Conservation (phyloP, 768 basidiomycete genomes). For the Sarcodon aspratus region DNA sequence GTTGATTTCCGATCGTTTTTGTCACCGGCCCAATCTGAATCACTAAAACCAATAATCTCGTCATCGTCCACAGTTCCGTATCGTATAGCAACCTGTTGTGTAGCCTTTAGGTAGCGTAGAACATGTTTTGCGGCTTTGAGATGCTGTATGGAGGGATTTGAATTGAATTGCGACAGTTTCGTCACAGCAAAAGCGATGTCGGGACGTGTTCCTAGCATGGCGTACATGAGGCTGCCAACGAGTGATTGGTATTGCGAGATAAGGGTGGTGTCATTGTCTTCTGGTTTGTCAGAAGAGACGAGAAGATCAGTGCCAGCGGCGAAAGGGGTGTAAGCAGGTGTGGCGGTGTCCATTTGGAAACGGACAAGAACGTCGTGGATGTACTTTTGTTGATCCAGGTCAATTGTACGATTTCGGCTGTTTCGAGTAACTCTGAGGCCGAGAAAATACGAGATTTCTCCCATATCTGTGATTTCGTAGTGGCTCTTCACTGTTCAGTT, state of each 20-base stretch:
- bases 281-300: neutral
- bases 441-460: constrained; percentile 6
- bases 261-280: constrained; percentile 4
- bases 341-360: constrained; percentile 8
- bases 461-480: constrained; percentile 9
- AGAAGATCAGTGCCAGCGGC: no score
- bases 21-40: constrained; percentile 23
- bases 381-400: constrained; percentile 14
- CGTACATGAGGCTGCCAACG: constrained; percentile 14
- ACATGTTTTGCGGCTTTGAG: constrained; percentile 20
- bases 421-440: constrained; percentile 12
- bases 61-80: no score
- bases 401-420: constrained; percentile 6
- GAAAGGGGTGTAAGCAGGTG: no score
- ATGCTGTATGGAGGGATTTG: constrained; percentile 17
- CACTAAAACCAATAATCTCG: constrained; percentile 9
- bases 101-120: constrained; percentile 21
- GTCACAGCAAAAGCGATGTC: constrained; percentile 23
- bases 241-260: constrained; percentile 7
- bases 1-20: constrained; percentile 17
- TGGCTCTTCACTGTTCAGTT: neutral
- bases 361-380: constrained; percentile 11
- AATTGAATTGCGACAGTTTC: constrained; percentile 17
- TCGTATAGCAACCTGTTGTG: constrained; percentile 1
- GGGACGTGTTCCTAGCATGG: constrained; percentile 20